A percentile compares a stretch with the other conserved stretches of the same genome.
Evolutionary conservation across 208 protist species (phyloP).

Genomic region (Eutreptiella sp.): DNA sequence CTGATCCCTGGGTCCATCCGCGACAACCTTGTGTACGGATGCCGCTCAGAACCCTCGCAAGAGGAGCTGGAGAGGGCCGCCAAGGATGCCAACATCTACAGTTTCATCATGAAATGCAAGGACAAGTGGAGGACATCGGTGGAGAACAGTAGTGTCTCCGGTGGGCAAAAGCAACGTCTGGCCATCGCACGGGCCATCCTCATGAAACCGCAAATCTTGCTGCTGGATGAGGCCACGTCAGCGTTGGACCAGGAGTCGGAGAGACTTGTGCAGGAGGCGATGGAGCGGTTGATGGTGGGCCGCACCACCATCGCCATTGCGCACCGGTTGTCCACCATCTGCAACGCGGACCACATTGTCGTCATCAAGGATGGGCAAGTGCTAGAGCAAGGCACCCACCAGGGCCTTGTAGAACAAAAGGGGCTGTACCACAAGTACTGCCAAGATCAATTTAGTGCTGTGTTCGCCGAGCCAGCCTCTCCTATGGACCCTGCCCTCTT

Average conservation of each 20-base stretch:
- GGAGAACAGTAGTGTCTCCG: no score
- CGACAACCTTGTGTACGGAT: no score
- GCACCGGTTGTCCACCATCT: slow-evolving; percentile 17
- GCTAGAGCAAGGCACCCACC: background rate
- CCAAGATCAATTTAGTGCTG: no score
- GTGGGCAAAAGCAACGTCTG: background rate
- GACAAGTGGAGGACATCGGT: slow-evolving; percentile 47
- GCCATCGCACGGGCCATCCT: slow-evolving; percentile 47
- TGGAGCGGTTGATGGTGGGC: slow-evolving; percentile 31
- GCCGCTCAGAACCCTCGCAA: no score
- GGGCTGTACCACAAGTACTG: no score
- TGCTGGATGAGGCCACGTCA: slow-evolving; percentile 50
- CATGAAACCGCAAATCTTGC: slow-evolving; percentile 40
- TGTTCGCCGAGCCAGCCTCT: no score
- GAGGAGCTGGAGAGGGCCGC: no score
- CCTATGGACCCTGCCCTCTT: no score
- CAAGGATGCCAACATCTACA: no score
- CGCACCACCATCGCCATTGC: slow-evolving; percentile 55
- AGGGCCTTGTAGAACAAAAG: slow-evolving; percentile 16
- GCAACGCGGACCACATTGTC: background rate
- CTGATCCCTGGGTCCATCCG: no score
- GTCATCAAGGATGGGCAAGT: background rate
- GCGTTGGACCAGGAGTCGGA: slow-evolving; percentile 58
- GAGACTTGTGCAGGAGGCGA: slow-evolving; percentile 45
- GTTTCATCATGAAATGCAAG: no score